These are phyloP conservation scores for Sugiyamaella valdiviana DNA, from an alignment of 805 yeast species.

Conservation along the genomic window DNA sequence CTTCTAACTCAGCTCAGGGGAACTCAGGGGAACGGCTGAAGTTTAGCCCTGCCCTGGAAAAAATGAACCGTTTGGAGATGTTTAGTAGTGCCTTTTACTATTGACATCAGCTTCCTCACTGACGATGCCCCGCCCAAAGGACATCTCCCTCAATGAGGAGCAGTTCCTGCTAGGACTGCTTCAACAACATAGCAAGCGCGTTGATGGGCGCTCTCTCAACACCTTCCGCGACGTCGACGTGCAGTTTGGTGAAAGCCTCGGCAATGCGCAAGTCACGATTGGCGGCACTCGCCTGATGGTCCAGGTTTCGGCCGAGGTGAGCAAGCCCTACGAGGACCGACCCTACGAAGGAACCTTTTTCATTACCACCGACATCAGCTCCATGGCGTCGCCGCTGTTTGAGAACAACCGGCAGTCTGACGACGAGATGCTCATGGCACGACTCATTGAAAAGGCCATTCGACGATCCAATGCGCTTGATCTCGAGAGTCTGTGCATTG, in stretches of 20 bases:
- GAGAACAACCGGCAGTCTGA: constrained; percentile 69
- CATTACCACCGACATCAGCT: constrained; percentile 78
- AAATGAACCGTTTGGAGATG: too few species aligned
- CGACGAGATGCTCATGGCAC: constrained; percentile 71
- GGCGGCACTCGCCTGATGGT: constrained; percentile 72
- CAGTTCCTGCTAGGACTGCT: constrained; percentile 58
- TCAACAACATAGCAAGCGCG: constrained; percentile 48
- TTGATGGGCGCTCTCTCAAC: constrained; percentile 62
- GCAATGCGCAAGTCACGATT: constrained; percentile 69
- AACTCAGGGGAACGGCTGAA: too few species aligned
- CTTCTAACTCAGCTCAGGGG: too few species aligned
- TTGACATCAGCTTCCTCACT: too few species aligned
- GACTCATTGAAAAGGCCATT: constrained; percentile 87
- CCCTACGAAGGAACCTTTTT: constrained; percentile 89
- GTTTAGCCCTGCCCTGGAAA: too few species aligned
- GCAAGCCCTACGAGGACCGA: constrained; percentile 78
- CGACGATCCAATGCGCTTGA: constrained; percentile 88
- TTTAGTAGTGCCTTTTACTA: too few species aligned
- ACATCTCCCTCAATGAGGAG: constrained; percentile 57
- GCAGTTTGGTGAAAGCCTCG: constrained; percentile 54
- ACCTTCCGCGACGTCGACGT: constrained; percentile 64
- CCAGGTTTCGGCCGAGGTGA: constrained; percentile 67
- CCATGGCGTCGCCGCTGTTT: constrained; percentile 84
- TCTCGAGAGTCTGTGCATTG: constrained; percentile 81
- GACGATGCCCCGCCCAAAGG: constrained; percentile 55